Evolutionary conservation across 1,284 basidiomycete species (phyloP).

Genomic region (Ceratobasidium sp.): DNA sequence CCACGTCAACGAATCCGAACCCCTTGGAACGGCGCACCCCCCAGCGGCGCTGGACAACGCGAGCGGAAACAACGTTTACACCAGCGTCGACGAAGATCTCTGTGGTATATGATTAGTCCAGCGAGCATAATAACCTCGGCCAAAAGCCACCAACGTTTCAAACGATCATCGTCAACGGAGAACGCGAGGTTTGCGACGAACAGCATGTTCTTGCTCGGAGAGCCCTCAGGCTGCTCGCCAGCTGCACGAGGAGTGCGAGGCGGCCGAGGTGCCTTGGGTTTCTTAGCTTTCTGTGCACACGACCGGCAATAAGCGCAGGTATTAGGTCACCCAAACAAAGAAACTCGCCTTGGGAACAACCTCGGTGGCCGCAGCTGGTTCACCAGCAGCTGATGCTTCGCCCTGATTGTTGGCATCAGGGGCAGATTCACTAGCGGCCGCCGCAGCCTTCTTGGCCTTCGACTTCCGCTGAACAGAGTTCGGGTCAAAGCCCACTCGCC

Average conservation of each 20-base stretch:
- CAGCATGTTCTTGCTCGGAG: constrained; percentile 85
- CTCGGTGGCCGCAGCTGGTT: constrained; percentile 38
- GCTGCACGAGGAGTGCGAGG: constrained; percentile 71
- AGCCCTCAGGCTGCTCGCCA: constrained; percentile 81
- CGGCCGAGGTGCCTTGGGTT: constrained; percentile 69
- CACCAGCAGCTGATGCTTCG: constrained; percentile 38
- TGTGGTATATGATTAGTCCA: constrained; percentile 62
- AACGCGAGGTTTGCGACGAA: constrained; percentile 97
- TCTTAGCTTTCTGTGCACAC: constrained; percentile 61
- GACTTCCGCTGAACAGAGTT: constrained; percentile 58
- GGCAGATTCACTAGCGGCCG: constrained; percentile 58
- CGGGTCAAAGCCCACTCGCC: constrained; percentile 41
- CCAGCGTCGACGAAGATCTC: constrained; percentile 85
- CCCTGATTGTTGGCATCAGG: constrained; percentile 55
- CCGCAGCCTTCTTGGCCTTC: constrained; percentile 54
- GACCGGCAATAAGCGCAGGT: constrained; percentile 39
- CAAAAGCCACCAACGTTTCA: constrained; percentile 20
- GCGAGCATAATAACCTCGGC: background rate
- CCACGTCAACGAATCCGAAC: constrained; percentile 94
- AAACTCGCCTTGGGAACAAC: constrained; percentile 35
- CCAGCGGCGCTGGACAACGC: constrained; percentile 86
- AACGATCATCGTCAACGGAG: constrained; percentile 79
- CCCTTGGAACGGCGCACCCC: constrained; percentile 89
- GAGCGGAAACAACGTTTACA: constrained; percentile 83
- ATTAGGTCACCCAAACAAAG: constrained; percentile 11